These are phyloP conservation scores for Coniosporium tulheliwenetii DNA, from an alignment of 2,329 filamentous ascomycete genomes.

Conservation along the genomic window DNA sequence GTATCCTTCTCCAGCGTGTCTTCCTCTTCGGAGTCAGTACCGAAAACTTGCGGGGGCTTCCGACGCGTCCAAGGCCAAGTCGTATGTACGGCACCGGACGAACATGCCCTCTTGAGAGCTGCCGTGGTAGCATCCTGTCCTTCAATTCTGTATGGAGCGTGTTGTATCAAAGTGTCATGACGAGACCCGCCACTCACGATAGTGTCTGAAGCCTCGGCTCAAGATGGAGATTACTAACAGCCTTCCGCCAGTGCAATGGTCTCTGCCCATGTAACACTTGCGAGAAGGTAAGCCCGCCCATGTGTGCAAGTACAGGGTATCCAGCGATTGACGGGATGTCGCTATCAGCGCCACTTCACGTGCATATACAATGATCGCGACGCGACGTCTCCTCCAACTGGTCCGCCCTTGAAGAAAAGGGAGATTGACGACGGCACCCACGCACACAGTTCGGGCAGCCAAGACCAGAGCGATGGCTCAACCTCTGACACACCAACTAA, in stretches of 20 bases:
- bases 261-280: constrained; percentile 42
- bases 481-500: neutral
- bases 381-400: constrained; percentile 17
- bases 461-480: neutral
- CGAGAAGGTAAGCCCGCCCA: constrained; percentile 30
- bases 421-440: neutral
- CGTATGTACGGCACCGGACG: too few species aligned
- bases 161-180: too few species aligned
- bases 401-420: constrained; percentile 15
- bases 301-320: neutral
- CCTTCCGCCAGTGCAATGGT: constrained; percentile 39
- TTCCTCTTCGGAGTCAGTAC: too few species aligned
- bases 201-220: too few species aligned
- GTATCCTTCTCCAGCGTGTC: too few species aligned
- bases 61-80: too few species aligned
- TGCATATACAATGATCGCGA: constrained; percentile 22
- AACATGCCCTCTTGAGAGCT: too few species aligned
- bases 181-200: too few species aligned
- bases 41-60: too few species aligned
- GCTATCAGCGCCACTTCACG: constrained; percentile 20
- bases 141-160: too few species aligned
- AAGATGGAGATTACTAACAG: too few species aligned
- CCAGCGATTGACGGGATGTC: neutral
- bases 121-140: too few species aligned
- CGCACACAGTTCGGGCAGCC: neutral